phyloP scores from a whole-genome alignment of 2,329 filamentous ascomycete genomes.

The Penicillium freii region DNA sequence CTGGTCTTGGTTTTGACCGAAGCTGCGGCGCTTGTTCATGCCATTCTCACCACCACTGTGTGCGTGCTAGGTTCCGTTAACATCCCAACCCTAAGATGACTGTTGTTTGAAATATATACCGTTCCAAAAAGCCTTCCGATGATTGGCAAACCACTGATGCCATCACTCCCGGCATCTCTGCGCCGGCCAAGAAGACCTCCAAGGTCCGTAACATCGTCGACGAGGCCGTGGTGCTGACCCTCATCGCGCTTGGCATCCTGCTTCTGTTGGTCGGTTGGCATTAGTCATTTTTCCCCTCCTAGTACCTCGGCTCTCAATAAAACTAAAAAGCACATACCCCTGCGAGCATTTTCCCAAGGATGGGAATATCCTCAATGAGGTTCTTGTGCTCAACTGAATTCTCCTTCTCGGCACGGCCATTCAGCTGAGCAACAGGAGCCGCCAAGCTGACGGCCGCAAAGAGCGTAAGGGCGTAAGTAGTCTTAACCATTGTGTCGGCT shows the following conservation, averaged over 20 bases:
- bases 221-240: too few species aligned
- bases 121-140: slow-evolving; percentile 1
- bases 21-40: not conserved
- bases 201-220: too few species aligned
- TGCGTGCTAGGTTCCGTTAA: slow-evolving; percentile 1
- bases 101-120: not conserved
- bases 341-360: slow-evolving; percentile 4
- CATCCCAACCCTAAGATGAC: not conserved
- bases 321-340: slow-evolving; percentile 8
- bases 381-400: slow-evolving; percentile 4
- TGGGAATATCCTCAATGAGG: slow-evolving; percentile 8
- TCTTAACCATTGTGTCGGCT: slow-evolving; percentile 22
- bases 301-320: fast-evolving
- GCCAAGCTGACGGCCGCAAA: slow-evolving; percentile 26
- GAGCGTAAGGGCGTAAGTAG: slow-evolving; percentile 23
- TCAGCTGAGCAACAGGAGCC: slow-evolving; percentile 15
- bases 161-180: not conserved
- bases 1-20: slow-evolving; percentile 4
- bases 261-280: not conserved
- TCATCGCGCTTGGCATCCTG: not conserved
- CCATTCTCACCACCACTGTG: slow-evolving; percentile 9
- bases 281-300: not conserved
- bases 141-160: slow-evolving; percentile 5
- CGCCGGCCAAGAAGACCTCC: not conserved
- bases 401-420: slow-evolving; percentile 6